These are phyloP conservation scores for Aspergillus neoniger DNA, from an alignment of 2,329 filamentous ascomycete genomes.

Conservation along the genomic window DNA sequence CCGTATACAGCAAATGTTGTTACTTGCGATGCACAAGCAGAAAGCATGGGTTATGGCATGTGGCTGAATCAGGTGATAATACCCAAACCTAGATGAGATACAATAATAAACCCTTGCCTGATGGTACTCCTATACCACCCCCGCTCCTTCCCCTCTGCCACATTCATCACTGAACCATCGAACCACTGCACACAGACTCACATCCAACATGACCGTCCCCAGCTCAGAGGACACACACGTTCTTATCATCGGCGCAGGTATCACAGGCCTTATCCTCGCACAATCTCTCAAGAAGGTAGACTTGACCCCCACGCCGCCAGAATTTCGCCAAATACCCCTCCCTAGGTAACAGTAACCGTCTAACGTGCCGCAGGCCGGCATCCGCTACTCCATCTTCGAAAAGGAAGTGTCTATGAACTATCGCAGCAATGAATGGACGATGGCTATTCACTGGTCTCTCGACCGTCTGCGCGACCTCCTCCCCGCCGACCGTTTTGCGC, in stretches of 20 bases:
- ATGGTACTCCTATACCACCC: background rate
- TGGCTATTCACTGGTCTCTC: constrained; percentile 15
- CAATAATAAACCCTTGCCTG: background rate
- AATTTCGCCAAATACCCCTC: too few species aligned
- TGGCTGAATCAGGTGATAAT: too few species aligned
- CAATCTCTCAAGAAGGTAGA: constrained; percentile 7
- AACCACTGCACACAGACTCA: background rate
- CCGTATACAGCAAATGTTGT: too few species aligned
- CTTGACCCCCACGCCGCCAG: background rate
- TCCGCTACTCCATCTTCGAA: constrained; percentile 12
- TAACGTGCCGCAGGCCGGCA: constrained; percentile 1
- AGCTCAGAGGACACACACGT: constrained; percentile 1
- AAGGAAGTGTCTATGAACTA: constrained; percentile 10
- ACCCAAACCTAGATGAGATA: background rate
- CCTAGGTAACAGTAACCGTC: too few species aligned
- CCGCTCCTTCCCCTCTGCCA: background rate
- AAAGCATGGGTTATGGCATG: too few species aligned
- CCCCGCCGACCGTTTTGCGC: background rate
- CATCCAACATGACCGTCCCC: background rate
- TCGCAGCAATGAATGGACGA: constrained; percentile 16
- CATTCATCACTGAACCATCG: background rate
- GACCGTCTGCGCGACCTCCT: constrained; percentile 2
- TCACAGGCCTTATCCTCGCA: constrained; percentile 10
- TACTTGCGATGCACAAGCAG: too few species aligned
- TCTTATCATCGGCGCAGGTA: constrained; percentile 11